Evolutionary conservation across 345 rosid species (phyloP).

Genomic region (Moringa oleifera): DNA sequence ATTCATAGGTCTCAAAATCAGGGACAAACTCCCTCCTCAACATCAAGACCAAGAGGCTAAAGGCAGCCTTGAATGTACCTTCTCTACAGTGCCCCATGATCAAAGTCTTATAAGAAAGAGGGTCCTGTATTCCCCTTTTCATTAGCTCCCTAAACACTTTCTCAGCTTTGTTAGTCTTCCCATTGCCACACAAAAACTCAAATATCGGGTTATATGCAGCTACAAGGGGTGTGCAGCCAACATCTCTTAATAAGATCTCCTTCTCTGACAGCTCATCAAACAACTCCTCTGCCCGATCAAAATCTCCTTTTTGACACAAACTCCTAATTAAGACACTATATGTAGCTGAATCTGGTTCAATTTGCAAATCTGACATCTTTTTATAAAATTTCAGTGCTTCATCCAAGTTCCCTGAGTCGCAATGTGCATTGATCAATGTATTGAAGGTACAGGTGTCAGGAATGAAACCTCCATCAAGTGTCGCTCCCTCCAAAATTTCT

Average conservation of each 20-base stretch:
- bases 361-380: conserved; percentile 42
- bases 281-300: conserved; percentile 56
- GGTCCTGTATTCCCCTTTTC: conserved; percentile 81
- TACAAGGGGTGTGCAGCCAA: conserved; percentile 60
- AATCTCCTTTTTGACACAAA: conserved; percentile 51
- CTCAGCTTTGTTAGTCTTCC: conserved; percentile 67
- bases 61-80: conserved; percentile 50
- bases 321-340: conserved; percentile 66
- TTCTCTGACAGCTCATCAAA: conserved; percentile 52
- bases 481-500: conserved; percentile 36
- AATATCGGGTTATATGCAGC: conserved; percentile 78
- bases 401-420: conserved; percentile 46
- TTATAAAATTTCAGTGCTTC: conserved; percentile 56
- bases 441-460: conserved; percentile 82
- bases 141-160: conserved; percentile 69
- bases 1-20: conserved; percentile 49
- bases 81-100: conserved; percentile 76
- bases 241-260: conserved; percentile 36
- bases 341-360: conserved; percentile 71
- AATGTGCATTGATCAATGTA: conserved; percentile 60
- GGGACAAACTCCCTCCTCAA: conserved; percentile 62
- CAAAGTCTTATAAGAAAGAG: conserved; percentile 55
- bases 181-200: conserved; percentile 59
- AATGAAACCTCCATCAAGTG: conserved; percentile 28
- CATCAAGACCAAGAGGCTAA: conserved; percentile 66